These are phyloP conservation scores for Arxiozyma slooffiae DNA, from an alignment of 1,139 yeast species.

Conservation along the genomic window DNA sequence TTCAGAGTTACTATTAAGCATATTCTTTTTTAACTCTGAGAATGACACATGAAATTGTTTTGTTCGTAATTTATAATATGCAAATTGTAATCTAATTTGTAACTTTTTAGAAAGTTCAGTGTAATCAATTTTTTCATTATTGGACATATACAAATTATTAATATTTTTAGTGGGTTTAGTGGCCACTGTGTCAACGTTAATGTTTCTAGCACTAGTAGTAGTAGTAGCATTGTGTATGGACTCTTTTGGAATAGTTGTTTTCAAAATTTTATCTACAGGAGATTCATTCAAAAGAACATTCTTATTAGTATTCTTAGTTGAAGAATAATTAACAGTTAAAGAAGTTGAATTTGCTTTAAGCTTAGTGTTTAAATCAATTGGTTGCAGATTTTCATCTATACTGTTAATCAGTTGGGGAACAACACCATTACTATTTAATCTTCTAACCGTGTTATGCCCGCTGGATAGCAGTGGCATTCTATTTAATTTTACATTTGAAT, in stretches of 20 bases:
- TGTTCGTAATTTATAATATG: slow-evolving; percentile 62
- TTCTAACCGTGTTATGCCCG: background rate
- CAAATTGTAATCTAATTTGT: slow-evolving; percentile 63
- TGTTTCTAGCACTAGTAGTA: background rate
- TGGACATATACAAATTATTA: slow-evolving; percentile 3
- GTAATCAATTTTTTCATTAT: slow-evolving; percentile 4
- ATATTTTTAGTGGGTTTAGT: background rate
- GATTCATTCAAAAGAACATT: slow-evolving; percentile 1
- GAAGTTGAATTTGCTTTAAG: background rate
- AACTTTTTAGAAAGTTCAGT: slow-evolving; percentile 48
- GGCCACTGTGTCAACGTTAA: background rate
- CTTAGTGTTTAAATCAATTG: background rate
- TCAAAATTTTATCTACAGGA: slow-evolving; percentile 4
- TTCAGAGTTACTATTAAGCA: background rate
- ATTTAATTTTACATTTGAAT: slow-evolving; percentile 21
- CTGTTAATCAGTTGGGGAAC: background rate
- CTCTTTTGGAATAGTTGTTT: background rate
- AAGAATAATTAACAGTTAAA: background rate
- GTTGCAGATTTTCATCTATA: background rate
- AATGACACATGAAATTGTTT: slow-evolving; percentile 37
- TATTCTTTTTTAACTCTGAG: slow-evolving; percentile 14
- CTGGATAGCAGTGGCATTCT: slow-evolving; percentile 8
- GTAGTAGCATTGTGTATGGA: background rate
- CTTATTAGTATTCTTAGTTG: background rate
- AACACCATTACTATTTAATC: background rate